phyloP scores from a whole-genome alignment of 2,329 filamentous ascomycete genomes.

The Xylariaceae sp. region DNA sequence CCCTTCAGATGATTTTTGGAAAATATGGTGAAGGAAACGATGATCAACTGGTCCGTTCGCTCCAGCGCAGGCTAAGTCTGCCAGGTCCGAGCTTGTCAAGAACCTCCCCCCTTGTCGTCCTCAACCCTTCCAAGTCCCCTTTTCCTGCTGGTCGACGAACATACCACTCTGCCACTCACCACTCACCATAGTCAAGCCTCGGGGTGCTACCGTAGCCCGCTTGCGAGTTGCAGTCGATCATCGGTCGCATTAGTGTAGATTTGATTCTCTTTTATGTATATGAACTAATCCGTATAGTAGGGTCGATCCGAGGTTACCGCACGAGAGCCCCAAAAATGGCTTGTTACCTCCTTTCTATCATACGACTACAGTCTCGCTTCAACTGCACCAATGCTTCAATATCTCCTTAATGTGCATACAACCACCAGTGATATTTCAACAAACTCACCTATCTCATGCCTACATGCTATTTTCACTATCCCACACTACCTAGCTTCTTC shows the following conservation, averaged over 20 bases:
- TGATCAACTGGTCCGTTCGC: constrained; percentile 18
- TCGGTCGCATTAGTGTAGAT: not conserved
- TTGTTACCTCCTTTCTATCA: too few species aligned
- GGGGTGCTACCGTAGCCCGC: not conserved
- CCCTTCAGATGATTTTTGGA: constrained; percentile 22
- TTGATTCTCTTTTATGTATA: not conserved
- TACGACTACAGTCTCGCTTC: too few species aligned
- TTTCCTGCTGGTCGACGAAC: not conserved
- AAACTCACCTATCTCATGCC: too few species aligned
- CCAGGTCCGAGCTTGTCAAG: not conserved
- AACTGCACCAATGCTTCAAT: too few species aligned
- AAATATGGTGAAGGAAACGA: constrained; percentile 21
- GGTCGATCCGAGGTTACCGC: too few species aligned
- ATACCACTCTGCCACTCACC: too few species aligned
- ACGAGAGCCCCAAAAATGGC: too few species aligned
- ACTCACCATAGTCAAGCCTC: not conserved
- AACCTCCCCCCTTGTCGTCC: not conserved
- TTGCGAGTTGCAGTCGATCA: not conserved
- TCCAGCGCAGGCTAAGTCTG: not conserved
- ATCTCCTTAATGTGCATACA: too few species aligned
- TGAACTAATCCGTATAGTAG: too few species aligned
- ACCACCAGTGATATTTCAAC: too few species aligned
- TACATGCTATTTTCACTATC: too few species aligned
- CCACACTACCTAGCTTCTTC: too few species aligned
- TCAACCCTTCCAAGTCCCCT: not conserved